These are phyloP conservation scores for Ceratonia siliqua DNA, from an alignment of 306 rosid genomes.

Conservation along the genomic window DNA sequence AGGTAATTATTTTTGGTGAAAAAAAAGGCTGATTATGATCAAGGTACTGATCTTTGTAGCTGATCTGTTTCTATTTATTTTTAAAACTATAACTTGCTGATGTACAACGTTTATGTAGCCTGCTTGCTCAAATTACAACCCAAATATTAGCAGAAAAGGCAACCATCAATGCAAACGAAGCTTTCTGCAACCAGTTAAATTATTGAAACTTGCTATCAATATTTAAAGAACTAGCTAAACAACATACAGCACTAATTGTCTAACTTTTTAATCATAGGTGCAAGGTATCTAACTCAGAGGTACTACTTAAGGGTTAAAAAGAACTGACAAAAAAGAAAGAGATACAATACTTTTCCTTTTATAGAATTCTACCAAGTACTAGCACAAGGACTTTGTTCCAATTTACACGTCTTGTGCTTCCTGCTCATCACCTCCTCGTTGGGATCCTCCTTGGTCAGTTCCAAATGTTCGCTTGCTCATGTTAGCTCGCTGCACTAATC, in stretches of 20 bases:
- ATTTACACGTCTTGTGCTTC: slow-evolving; percentile 49
- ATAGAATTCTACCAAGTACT: slow-evolving; percentile 1
- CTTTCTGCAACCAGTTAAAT: slow-evolving; percentile 36
- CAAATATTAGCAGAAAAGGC: too few species aligned
- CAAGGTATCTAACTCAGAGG: slow-evolving; percentile 25
- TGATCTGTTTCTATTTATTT: too few species aligned
- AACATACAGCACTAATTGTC: slow-evolving; percentile 40
- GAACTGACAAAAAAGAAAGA: background rate
- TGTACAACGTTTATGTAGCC: too few species aligned
- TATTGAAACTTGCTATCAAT: slow-evolving; percentile 27
- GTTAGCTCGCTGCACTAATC: slow-evolving; percentile 92
- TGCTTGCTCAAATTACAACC: too few species aligned
- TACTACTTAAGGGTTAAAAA: slow-evolving; percentile 17
- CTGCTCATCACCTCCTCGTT: slow-evolving; percentile 51
- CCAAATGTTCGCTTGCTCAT: slow-evolving; percentile 96
- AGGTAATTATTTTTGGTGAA: too few species aligned
- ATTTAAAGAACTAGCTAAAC: slow-evolving; percentile 32
- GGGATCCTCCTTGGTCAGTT: slow-evolving; percentile 70
- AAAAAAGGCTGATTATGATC: too few species aligned
- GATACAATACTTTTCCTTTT: slow-evolving; percentile 23
- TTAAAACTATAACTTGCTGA: too few species aligned
- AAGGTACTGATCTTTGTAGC: too few species aligned
- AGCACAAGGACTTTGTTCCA: slow-evolving; percentile 9
- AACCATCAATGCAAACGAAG: too few species aligned
- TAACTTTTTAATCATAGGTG: slow-evolving; percentile 27